These are phyloP conservation scores for Falciphora oryzae DNA, from an alignment of 2,329 filamentous ascomycete genomes.

Conservation along the genomic window DNA sequence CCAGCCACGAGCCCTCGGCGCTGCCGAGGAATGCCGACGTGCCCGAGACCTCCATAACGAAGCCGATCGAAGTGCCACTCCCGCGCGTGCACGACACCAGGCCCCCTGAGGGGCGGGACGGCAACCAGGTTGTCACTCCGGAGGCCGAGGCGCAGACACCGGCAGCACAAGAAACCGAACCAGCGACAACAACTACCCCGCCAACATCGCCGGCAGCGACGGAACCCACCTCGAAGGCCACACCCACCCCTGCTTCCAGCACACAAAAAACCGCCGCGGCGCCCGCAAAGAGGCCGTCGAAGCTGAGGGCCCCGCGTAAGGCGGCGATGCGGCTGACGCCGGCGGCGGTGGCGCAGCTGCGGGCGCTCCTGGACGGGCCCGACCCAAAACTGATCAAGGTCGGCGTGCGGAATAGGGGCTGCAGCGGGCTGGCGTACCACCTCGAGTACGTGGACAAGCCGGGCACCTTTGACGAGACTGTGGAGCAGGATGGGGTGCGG, in stretches of 20 bases:
- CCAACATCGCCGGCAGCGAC: background rate
- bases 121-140: slow-evolving; percentile 40
- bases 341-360: slow-evolving; percentile 72
- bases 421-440: slow-evolving; percentile 88
- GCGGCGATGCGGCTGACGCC: slow-evolving; percentile 85
- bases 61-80: slow-evolving; percentile 24
- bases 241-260: slow-evolving; percentile 25
- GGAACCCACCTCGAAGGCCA: slow-evolving; percentile 6
- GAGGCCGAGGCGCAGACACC: slow-evolving; percentile 62
- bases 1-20: slow-evolving; percentile 30
- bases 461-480: slow-evolving; percentile 79
- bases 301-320: slow-evolving; percentile 70
- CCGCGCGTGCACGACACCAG: slow-evolving; percentile 49
- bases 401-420: slow-evolving; percentile 88
- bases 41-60: slow-evolving; percentile 40
- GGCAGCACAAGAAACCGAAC: background rate
- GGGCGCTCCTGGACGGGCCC: slow-evolving; percentile 71
- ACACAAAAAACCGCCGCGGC: slow-evolving; percentile 25
- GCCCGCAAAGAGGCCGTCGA: slow-evolving; percentile 51
- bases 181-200: background rate
- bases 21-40: slow-evolving; percentile 37
- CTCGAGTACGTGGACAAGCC: slow-evolving; percentile 93
- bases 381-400: slow-evolving; percentile 91
- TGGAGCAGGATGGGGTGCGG: slow-evolving; percentile 93
- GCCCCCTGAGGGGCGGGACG: slow-evolving; percentile 26